A percentile compares a stretch with the other conserved stretches of the same genome.
Evolutionary conservation across 495 filamentous ascomycete genomes (phyloP).

Genomic region (Penicillium samsonianum): DNA sequence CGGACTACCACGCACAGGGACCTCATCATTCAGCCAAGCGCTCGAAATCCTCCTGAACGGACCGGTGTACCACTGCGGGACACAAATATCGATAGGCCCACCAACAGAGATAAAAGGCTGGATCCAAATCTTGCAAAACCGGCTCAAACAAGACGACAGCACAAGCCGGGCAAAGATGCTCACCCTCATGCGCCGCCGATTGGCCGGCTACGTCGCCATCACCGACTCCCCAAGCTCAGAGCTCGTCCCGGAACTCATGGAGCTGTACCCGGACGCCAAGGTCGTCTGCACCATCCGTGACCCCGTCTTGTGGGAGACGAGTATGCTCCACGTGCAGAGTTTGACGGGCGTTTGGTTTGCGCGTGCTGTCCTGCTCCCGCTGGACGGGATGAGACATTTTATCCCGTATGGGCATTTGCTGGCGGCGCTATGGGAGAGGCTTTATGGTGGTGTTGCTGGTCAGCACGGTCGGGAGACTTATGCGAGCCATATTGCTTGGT

Average conservation of each 20-base stretch:
- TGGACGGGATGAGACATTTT: slow-evolving; percentile 20
- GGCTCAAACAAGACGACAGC: slow-evolving; percentile 9
- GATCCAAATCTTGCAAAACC: slow-evolving; percentile 13
- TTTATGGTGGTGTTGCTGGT: slow-evolving; percentile 12
- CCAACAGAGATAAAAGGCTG: slow-evolving; percentile 17
- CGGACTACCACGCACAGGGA: slow-evolving; percentile 50
- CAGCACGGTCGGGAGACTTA: slow-evolving; percentile 15
- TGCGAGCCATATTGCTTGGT: slow-evolving; percentile 29
- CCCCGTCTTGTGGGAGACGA: slow-evolving; percentile 14
- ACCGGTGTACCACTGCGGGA: slow-evolving; percentile 23
- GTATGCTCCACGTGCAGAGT: slow-evolving; percentile 14
- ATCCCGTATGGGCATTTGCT: slow-evolving; percentile 16
- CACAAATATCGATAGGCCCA: slow-evolving; percentile 20
- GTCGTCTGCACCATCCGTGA: slow-evolving; percentile 20
- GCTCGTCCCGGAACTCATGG: slow-evolving; percentile 19
- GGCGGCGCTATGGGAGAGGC: slow-evolving; percentile 15
- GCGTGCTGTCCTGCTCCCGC: slow-evolving; percentile 15
- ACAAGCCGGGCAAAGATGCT: slow-evolving; percentile 4
- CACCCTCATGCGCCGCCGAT: slow-evolving; percentile 11
- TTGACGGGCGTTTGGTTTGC: slow-evolving; percentile 20
- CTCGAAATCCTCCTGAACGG: slow-evolving; percentile 44
- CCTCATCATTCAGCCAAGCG: slow-evolving; percentile 47
- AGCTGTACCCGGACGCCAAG: slow-evolving; percentile 20
- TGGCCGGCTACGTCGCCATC: slow-evolving; percentile 17
- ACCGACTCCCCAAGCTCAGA: slow-evolving; percentile 19